Percentiles rank a stretch among this genome's conserved stretches.
These are phyloP conservation scores for Penicillium olsonii DNA, from an alignment of 2,329 filamentous ascomycete species.

Conservation along the genomic window DNA sequence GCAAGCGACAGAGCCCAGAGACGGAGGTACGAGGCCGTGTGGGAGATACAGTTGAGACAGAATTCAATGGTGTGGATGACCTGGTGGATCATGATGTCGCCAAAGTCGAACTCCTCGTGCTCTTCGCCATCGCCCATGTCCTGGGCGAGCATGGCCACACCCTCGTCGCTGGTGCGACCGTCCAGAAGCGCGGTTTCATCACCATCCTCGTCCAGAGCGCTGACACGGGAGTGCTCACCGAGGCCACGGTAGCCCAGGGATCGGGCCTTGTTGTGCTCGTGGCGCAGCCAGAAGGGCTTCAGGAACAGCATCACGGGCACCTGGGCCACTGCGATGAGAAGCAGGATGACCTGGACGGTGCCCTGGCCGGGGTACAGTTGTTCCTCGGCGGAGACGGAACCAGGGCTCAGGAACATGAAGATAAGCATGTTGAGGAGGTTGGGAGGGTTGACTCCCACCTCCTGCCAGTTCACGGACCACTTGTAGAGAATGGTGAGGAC, in stretches of 20 bases:
- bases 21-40: slow-evolving; percentile 97
- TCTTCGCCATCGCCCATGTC: slow-evolving; percentile 74
- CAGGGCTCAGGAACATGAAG: slow-evolving; percentile 96
- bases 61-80: slow-evolving; percentile 99
- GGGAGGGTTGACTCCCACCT: slow-evolving; percentile 68
- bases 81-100: slow-evolving; percentile 97
- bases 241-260: slow-evolving; percentile 90
- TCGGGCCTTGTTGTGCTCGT: slow-evolving; percentile 86
- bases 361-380: slow-evolving; percentile 78
- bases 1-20: slow-evolving; percentile 97
- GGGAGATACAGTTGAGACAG: slow-evolving; percentile 97
- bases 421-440: slow-evolving; percentile 98
- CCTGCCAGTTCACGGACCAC: slow-evolving; percentile 88
- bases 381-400: slow-evolving; percentile 62
- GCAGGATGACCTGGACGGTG: slow-evolving; percentile 71
- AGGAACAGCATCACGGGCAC: slow-evolving; percentile 90
- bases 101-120: slow-evolving; percentile 96
- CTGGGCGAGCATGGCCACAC: slow-evolving; percentile 83
- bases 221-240: slow-evolving; percentile 83
- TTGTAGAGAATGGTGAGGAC: slow-evolving; percentile 95
- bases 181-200: slow-evolving; percentile 62
- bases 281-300: slow-evolving; percentile 93
- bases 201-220: slow-evolving; percentile 86
- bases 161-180: slow-evolving; percentile 74
- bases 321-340: slow-evolving; percentile 80